Evolutionary conservation across 2,329 filamentous ascomycete species (phyloP).

Genomic region (Iodosphaeria phyllophila): DNA sequence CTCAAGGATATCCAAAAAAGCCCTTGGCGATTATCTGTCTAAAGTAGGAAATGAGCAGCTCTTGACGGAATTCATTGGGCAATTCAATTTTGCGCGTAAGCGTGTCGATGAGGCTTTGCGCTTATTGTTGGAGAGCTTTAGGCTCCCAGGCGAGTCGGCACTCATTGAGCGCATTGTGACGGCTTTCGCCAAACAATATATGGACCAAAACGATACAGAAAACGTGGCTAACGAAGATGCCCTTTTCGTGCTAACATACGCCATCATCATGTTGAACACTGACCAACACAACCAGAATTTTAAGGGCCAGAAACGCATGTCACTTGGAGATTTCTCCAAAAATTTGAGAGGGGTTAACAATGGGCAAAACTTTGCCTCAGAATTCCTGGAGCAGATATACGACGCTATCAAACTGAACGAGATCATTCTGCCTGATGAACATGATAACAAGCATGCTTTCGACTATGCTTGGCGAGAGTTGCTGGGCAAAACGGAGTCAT

Average conservation of each 20-base stretch:
- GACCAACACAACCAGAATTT: constrained; percentile 93
- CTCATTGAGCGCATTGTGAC: constrained; percentile 87
- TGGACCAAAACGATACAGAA: constrained; percentile 46
- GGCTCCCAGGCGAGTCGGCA: constrained; percentile 79
- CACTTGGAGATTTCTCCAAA: constrained; percentile 59
- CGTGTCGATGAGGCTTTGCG: constrained; percentile 81
- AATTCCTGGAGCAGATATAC: constrained; percentile 74
- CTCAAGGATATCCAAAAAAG: constrained; percentile 71
- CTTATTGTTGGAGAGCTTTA: constrained; percentile 76
- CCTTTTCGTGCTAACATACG: constrained; percentile 81
- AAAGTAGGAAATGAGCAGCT: constrained; percentile 80
- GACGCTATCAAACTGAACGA: constrained; percentile 84
- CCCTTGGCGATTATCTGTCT: constrained; percentile 81
- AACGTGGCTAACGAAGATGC: constrained; percentile 73
- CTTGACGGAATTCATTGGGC: constrained; percentile 62
- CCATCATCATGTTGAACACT: constrained; percentile 94
- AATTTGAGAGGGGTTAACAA: constrained; percentile 86
- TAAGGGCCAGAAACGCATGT: constrained; percentile 65
- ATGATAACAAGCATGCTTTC: constrained; percentile 91
- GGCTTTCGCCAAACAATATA: constrained; percentile 74
- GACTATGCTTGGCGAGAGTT: constrained; percentile 97
- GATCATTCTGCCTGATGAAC: constrained; percentile 92
- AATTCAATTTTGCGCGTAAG: constrained; percentile 78
- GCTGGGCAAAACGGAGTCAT: constrained; percentile 62
- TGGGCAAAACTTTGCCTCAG: constrained; percentile 63